Base-by-base conservation (phyloP, 2,329 filamentous ascomycete species). In the Rhynchosporium graminicola region DNA sequence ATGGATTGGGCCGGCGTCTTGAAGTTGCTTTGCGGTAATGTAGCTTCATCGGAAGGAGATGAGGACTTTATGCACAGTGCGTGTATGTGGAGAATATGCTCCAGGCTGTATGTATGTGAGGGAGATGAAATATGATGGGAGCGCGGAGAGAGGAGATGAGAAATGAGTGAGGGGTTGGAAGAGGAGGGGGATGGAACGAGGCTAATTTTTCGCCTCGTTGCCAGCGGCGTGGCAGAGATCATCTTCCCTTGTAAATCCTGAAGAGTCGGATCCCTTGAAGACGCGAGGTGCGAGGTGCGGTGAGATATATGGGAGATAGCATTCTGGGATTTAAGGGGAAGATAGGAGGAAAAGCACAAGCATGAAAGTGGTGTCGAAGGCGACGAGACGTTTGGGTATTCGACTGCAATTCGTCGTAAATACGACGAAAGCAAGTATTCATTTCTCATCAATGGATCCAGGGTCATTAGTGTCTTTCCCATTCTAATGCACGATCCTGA, bases 391-490 rank as follows among this genome's bases (percentile, higher is more conserved):
- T 13, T 10, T 15, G n/a, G 20, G 36, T 54, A 33, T 40, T 54
- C 33, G 40, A 26, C 15, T 54, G 33, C 51, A 54, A 40, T 36
- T 36, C 33, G 33, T 54, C 33, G 38, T 54, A 13, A 54, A 54
- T 20, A 20, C 20, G n/a, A 54, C 51, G 51, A 54, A 54, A 54
- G 51, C 51, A 54, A 28, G 28, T 36, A 8, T 40, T 42, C 51
- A 54, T 54, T 54, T 36, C 36, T 54, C 51, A 36, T 54, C 20
- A 42, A 42, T 40, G 51, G 29, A 54, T 40, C 20, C 51, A 54
- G 51, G 51, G 50, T 42, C 36, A 28, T 20, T 31, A 54, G 40
- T 40, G 51, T 36, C 51, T 5, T 54, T 54, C 36, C 51, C 51
- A 54, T 54, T 20, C 51, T 28, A 33, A 54, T 38, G 36, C 40